These are phyloP conservation scores for Chloris gayana DNA, from an alignment of 176 grass and related monocot genomes.

Conservation along the genomic window DNA sequence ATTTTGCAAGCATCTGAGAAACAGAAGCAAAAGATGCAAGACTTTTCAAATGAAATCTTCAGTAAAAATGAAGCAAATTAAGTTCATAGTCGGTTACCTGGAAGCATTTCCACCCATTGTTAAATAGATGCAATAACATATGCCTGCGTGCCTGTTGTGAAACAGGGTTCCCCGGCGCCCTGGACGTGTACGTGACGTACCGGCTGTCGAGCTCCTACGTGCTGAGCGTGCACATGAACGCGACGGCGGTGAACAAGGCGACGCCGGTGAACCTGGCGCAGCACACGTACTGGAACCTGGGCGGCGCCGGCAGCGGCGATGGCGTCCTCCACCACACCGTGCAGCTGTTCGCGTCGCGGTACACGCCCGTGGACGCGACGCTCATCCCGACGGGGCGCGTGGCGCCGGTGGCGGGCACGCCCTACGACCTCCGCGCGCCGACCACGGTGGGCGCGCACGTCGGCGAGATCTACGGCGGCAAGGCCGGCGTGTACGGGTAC, in stretches of 20 bases:
- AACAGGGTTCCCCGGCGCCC: slow-evolving; percentile 77
- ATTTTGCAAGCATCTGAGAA: background rate
- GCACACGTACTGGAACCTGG: slow-evolving; percentile 94
- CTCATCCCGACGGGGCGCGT: too few species aligned
- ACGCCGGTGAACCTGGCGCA: slow-evolving; percentile 79
- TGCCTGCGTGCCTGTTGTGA: background rate
- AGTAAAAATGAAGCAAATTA: background rate
- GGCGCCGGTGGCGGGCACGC: too few species aligned
- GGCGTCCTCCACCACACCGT: slow-evolving; percentile 49
- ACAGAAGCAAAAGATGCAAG: background rate
- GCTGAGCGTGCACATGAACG: background rate
- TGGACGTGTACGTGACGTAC: slow-evolving; percentile 55
- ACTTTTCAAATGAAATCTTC: background rate
- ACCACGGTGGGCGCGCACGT: slow-evolving; percentile 41
- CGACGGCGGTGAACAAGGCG: background rate
- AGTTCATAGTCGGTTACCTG: background rate
- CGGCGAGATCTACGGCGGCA: background rate
- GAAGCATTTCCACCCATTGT: background rate
- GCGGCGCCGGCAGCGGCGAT: slow-evolving; percentile 61
- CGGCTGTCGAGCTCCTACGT: background rate
- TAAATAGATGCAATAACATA: background rate
- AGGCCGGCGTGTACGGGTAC: slow-evolving; percentile 49
- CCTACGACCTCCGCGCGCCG: slow-evolving; percentile 38
- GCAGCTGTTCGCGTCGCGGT: slow-evolving; percentile 12
- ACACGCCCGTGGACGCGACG: too few species aligned